Percentiles rank a stretch among this genome's conserved stretches.
Conservation (phyloP, 345 rosid genomes). For the Bruguiera gymnorhiza region DNA sequence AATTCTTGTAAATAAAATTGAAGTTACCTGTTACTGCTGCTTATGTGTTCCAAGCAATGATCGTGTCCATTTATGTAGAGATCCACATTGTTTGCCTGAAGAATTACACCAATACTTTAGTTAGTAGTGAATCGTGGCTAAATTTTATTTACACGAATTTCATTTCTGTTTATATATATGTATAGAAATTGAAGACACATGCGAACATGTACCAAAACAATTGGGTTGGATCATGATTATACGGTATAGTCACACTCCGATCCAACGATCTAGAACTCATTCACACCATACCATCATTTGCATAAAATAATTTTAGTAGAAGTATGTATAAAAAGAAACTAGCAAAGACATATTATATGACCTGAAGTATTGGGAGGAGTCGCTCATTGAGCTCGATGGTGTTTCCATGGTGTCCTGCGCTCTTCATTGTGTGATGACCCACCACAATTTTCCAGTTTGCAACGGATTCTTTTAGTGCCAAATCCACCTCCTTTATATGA, state of each 20-base stretch:
- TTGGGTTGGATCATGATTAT: neutral
- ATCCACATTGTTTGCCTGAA: conserved; percentile 58
- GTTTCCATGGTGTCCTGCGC: conserved; percentile 64
- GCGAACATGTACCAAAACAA: neutral
- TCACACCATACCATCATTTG: neutral
- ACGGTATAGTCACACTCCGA: too few species aligned
- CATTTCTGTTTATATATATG: too few species aligned
- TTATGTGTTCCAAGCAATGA: conserved; percentile 77
- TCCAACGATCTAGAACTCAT: neutral
- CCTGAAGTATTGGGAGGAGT: conserved; percentile 67
- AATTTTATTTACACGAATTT: too few species aligned
- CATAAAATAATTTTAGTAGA: too few species aligned
- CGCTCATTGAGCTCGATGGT: conserved; percentile 46
- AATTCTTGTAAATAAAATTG: too few species aligned
- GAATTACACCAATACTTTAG: neutral
- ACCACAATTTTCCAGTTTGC: conserved; percentile 79
- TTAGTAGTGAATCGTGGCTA: too few species aligned
- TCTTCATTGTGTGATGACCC: conserved; percentile 74
- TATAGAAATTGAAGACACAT: too few species aligned
- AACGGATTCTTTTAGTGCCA: conserved; percentile 39
- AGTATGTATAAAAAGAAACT: neutral
- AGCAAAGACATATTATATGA: neutral
- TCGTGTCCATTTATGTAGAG: conserved; percentile 79
- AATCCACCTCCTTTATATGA: conserved; percentile 35
- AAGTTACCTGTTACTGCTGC: conserved; percentile 48